These are phyloP conservation scores for Leucoagaricus sp. DNA, from an alignment of 1,284 basidiomycete genomes.

Conservation along the genomic window DNA sequence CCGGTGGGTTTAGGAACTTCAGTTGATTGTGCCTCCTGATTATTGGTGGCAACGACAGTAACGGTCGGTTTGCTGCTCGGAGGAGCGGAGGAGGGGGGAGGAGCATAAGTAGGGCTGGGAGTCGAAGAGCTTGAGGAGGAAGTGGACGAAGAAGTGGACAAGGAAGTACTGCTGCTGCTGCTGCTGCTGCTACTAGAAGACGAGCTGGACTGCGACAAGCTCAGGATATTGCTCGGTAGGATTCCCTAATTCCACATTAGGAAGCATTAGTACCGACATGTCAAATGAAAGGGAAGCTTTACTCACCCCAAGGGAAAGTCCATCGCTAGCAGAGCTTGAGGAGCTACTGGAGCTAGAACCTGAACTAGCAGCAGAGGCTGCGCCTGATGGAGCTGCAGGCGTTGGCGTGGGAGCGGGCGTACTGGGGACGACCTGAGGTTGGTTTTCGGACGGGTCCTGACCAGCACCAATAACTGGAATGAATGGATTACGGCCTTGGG, in stretches of 20 bases:
- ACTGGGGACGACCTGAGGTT: conserved; percentile 11
- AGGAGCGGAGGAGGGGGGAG: conserved; percentile 20
- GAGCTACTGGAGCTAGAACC: not conserved
- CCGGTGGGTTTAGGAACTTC: conserved; percentile 23
- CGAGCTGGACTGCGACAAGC: conserved; percentile 5
- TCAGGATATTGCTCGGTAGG: not conserved
- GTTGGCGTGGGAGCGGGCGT: not conserved
- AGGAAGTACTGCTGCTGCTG: too few species aligned
- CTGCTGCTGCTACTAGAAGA: too few species aligned
- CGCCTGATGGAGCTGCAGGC: conserved; percentile 6
- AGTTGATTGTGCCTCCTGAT: conserved; percentile 26
- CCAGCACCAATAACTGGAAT: conserved; percentile 22
- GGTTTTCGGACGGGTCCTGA: conserved; percentile 16
- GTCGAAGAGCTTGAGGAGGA: conserved; percentile 17
- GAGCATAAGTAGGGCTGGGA: conserved; percentile 23
- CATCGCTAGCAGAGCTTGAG: not conserved
- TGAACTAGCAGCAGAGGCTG: conserved; percentile 19
- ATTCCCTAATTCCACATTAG: not conserved
- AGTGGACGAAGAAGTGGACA: conserved; percentile 7
- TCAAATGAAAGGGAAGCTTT: too few species aligned
- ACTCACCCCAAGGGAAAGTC: not conserved
- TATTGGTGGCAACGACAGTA: conserved; percentile 21
- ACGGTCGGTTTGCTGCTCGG: conserved; percentile 26
- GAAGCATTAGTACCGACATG: too few species aligned
- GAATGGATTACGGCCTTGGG: not conserved